phyloP scores from a whole-genome alignment of 2,329 filamentous ascomycete genomes.

The Claviceps africana region DNA sequence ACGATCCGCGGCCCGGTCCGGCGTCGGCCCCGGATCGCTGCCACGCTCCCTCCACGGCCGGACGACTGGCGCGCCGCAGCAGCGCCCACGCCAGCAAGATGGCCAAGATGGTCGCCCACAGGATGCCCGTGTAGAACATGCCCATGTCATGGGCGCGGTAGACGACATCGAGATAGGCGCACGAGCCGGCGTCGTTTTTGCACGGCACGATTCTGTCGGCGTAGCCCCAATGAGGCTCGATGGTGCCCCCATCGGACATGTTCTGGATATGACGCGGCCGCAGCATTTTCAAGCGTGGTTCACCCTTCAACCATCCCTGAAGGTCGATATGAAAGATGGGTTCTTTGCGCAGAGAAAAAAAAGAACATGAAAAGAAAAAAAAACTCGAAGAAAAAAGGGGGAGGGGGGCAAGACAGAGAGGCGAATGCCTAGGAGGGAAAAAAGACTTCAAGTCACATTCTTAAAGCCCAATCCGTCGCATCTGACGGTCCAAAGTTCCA shows the following conservation, averaged over 20 bases:
- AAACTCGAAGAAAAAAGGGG: background rate
- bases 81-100: conserved; percentile 30
- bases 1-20: conserved; percentile 6
- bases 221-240: conserved; percentile 34
- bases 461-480: background rate
- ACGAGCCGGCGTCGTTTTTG: conserved; percentile 31
- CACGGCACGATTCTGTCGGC: conserved; percentile 30
- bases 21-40: background rate
- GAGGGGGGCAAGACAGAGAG: too few species aligned
- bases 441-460: background rate
- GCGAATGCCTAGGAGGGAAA: too few species aligned
- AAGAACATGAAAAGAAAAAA: background rate
- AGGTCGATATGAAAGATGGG: too few species aligned
- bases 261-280: conserved; percentile 28
- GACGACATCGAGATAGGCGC: conserved; percentile 36
- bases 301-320: too few species aligned
- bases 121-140: conserved; percentile 35
- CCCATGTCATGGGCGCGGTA: conserved; percentile 33
- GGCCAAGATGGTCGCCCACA: conserved; percentile 33
- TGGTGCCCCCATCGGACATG: conserved; percentile 18
- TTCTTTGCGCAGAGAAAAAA: background rate
- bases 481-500: too few species aligned
- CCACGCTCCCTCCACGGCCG: conserved; percentile 7
- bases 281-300: too few species aligned
- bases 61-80: conserved; percentile 13